Conservation (phyloP, 768 basidiomycete genomes). For the Brasilioporus rufonigricans region DNA sequence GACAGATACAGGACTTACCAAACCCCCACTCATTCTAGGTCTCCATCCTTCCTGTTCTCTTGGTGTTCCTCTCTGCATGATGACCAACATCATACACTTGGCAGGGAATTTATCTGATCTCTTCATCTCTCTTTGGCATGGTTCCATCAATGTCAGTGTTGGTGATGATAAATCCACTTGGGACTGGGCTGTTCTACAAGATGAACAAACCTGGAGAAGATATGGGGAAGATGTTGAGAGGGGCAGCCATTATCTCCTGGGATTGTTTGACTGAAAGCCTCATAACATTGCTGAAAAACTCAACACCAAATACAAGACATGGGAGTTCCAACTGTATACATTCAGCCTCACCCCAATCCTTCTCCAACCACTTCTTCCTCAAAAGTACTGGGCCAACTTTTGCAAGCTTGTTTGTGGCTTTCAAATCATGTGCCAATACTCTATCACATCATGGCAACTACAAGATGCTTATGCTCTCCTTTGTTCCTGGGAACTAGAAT, state of each 20-base stretch:
- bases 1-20: not conserved
- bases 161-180: not conserved
- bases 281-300: not conserved
- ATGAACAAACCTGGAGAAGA: not conserved
- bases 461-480: not conserved
- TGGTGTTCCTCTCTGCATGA: slow-evolving; percentile 1
- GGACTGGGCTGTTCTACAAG: not conserved
- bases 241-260: not conserved
- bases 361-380: not conserved
- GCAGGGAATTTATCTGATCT: not conserved
- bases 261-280: not conserved
- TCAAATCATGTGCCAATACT: not conserved
- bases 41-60: not conserved
- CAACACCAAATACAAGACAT: not conserved
- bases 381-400: not conserved
- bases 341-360: not conserved
- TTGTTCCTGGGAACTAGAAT: no score
- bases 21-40: not conserved
- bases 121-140: not conserved
- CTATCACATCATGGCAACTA: not conserved
- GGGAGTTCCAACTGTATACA: not conserved
- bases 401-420: not conserved
- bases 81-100: slow-evolving; percentile 5
- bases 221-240: not conserved
- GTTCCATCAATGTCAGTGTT: not conserved